A percentile compares a stretch with the other conserved stretches of the same genome.
Conservation (phyloP, 2,329 filamentous ascomycete genomes). For the Neophaeococcomyces aloes region DNA sequence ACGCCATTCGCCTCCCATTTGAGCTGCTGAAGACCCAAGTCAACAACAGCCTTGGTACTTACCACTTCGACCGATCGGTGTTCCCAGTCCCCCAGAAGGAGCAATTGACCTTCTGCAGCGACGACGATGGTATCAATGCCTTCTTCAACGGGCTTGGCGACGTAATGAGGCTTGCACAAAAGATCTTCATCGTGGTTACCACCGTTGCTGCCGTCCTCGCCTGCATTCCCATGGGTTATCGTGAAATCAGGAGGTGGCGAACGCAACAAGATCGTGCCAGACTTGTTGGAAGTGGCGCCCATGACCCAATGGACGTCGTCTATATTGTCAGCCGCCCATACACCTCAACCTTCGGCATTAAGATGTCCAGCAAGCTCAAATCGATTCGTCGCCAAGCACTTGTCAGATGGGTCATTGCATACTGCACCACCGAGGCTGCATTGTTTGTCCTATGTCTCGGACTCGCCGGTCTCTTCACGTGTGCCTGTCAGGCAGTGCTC, state of each 20-base stretch:
- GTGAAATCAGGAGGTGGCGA: constrained; percentile 69
- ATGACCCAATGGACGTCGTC: constrained; percentile 76
- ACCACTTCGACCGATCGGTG: constrained; percentile 63
- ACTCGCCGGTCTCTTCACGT: constrained; percentile 69
- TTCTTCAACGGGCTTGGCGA: constrained; percentile 69
- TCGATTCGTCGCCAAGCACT: constrained; percentile 57
- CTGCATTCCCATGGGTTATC: constrained; percentile 68
- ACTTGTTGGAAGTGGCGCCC: constrained; percentile 54
- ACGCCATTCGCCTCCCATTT: constrained; percentile 68
- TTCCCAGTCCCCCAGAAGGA: constrained; percentile 81
- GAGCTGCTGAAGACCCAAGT: constrained; percentile 65
- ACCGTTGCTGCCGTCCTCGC: constrained; percentile 59
- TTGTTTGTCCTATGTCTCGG: constrained; percentile 80
- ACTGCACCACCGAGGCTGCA: constrained; percentile 73
- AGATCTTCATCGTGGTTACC: constrained; percentile 66
- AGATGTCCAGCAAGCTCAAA: constrained; percentile 47
- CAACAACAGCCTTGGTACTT: constrained; percentile 59
- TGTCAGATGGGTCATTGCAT: constrained; percentile 72
- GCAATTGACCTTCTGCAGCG: constrained; percentile 74
- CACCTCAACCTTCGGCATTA: constrained; percentile 62
- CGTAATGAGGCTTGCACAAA: constrained; percentile 57
- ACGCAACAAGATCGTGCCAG: constrained; percentile 59
- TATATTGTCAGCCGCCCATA: constrained; percentile 78
- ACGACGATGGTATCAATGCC: constrained; percentile 66
- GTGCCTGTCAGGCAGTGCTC: constrained; percentile 72